Conservation (phyloP, 75 land plant genomes). For the Picea glauca region DNA sequence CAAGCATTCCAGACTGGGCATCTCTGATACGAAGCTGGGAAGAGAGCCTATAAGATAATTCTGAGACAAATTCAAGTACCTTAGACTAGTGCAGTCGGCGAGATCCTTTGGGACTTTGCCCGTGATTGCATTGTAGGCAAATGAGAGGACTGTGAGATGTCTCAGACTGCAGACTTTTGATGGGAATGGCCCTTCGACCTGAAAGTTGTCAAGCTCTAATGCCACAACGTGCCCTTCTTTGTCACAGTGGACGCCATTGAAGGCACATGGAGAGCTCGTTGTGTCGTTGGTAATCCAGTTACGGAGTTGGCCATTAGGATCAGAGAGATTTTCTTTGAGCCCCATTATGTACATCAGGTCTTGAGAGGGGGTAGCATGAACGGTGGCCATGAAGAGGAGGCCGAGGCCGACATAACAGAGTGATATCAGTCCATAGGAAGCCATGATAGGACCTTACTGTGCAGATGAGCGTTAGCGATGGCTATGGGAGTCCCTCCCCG, state of each 20-base stretch:
- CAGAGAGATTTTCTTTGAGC: neutral
- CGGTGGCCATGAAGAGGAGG: neutral
- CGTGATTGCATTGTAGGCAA: slow-evolving; percentile 32
- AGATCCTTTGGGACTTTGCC: slow-evolving; percentile 26
- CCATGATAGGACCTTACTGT: neutral
- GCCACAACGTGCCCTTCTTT: slow-evolving; percentile 1
- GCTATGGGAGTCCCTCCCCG: neutral
- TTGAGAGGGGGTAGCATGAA: neutral
- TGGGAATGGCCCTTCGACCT: slow-evolving; percentile 47
- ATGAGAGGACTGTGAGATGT: slow-evolving; percentile 33
- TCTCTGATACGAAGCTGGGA: slow-evolving; percentile 23
- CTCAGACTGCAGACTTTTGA: slow-evolving; percentile 31
- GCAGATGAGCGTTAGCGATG: no score
- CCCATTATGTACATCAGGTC: neutral
- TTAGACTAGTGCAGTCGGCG: slow-evolving; percentile 21
- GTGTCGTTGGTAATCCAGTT: neutral
- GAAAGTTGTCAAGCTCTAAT: slow-evolving; percentile 28
- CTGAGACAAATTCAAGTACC: slow-evolving; percentile 24
- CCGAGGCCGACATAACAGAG: neutral
- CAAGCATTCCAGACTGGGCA: slow-evolving; percentile 22
- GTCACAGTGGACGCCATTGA: slow-evolving; percentile 36
- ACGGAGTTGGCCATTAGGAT: neutral
- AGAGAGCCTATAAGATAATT: slow-evolving; percentile 28
- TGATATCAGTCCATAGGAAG: neutral
- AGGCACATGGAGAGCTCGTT: slow-evolving; percentile 22